Base-by-base conservation (phyloP, 2,329 filamentous ascomycete genomes). In the Endothia cerciana region DNA sequence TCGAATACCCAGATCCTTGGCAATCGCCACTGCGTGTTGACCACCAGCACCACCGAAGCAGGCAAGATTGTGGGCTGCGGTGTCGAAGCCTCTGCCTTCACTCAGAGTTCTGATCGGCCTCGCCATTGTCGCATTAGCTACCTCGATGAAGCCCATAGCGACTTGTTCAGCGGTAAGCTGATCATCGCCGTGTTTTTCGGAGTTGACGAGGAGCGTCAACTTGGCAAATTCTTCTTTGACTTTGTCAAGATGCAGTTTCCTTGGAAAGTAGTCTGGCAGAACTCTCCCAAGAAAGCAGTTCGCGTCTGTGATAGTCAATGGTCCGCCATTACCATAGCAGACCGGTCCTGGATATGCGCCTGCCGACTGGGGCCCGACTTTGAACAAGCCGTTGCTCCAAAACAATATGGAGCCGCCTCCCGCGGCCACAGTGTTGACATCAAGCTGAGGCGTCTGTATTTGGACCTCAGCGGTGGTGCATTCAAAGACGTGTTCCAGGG, bases 371-470 rank as follows among this genome's bases (percentile, higher is more conserved):
- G 94, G 94, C 0, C 94, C 94, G 3, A 97, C 93, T 0, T 94
- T 91, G 70, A 97, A 97, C 0, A 97, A 81, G 0, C 94, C 93
- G 70, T 97, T 97, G 69, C 87, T 88, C 85, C 92, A 97, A 77
- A 96, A 95, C 4, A 97, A 82, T 33, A 90, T 84, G 0, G 91
- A 94, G 7, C 93, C 93, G 69, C 94, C 94, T 57, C 94, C 94
- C 3, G 94, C 94, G 6, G 94, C 94, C 1, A 97, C 94, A 0
- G 94, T 97, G 77, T 97, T 97, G 79, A 97, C 97, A 73, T 97
- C 93, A 0, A 97, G 84, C 73, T 97, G 93, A 0, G 94, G 94
- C 0, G 91, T 94, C 73, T 97, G 93, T 33, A 97, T 95, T 0
- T 93, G 94, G 0, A 97, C 91, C n/a, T 94, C 94, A 0, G 94